Conservation (phyloP, 805 yeast species). For the Saturnispora hagleri region DNA sequence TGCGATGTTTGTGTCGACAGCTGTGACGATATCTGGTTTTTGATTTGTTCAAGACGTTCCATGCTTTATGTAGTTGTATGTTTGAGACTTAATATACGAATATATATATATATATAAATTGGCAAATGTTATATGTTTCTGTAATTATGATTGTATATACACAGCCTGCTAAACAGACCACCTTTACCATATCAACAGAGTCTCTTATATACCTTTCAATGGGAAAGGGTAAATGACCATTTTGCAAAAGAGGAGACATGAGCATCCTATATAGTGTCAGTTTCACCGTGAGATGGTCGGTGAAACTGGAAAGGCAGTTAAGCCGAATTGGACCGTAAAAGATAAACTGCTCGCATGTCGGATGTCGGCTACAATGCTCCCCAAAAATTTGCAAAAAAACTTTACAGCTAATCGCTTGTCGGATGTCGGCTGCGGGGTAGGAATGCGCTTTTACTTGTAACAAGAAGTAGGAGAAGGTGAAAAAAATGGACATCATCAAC, state of each 20-base stretch:
- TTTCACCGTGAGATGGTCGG: neutral
- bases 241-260: neutral
- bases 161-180: neutral
- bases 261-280: neutral
- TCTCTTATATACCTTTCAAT: neutral
- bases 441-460: neutral
- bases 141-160: too few species aligned
- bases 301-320: neutral
- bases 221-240: neutral
- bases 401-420: neutral
- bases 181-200: neutral
- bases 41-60: conserved; percentile 13
- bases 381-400: neutral
- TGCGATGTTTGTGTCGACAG: conserved; percentile 56
- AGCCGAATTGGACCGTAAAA: neutral
- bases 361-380: neutral
- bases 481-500: neutral
- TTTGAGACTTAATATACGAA: too few species aligned
- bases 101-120: too few species aligned
- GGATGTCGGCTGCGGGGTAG: neutral
- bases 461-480: neutral
- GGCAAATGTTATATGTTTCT: neutral
- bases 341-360: neutral
- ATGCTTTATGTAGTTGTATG: conserved; percentile 1
- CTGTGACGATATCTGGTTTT: conserved; percentile 13